Conservation (phyloP, 805 yeast species). For the Candida maris region DNA sequence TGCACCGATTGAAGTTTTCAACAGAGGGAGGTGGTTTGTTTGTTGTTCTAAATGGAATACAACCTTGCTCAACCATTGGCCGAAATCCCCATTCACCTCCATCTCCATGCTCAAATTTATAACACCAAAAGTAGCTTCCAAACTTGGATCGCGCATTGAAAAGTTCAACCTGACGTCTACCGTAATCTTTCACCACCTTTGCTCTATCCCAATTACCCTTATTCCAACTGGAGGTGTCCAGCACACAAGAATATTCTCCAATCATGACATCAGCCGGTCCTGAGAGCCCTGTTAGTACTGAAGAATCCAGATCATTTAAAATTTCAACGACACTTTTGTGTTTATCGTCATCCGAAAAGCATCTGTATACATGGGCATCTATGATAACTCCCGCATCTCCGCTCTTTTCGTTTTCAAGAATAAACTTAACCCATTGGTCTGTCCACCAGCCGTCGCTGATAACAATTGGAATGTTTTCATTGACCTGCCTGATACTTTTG, state of each 20-base stretch:
- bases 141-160: slow-evolving; percentile 53
- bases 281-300: slow-evolving; percentile 47
- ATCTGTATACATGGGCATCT: slow-evolving; percentile 84
- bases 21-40: slow-evolving; percentile 35
- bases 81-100: slow-evolving; percentile 97
- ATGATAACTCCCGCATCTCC: slow-evolving; percentile 60
- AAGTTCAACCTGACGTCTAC: slow-evolving; percentile 47
- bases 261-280: slow-evolving; percentile 59
- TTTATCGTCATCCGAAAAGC: slow-evolving; percentile 76
- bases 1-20: slow-evolving; percentile 37
- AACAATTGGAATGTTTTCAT: slow-evolving; percentile 60
- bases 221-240: slow-evolving; percentile 75
- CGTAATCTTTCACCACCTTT: slow-evolving; percentile 57
- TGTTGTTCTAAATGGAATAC: slow-evolving; percentile 37
- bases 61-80: slow-evolving; percentile 67
- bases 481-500: slow-evolving; percentile 52
- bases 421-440: slow-evolving; percentile 69
- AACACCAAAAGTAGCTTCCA: slow-evolving; percentile 91
- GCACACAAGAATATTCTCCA: slow-evolving; percentile 89
- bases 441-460: slow-evolving; percentile 97
- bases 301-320: slow-evolving; percentile 49
- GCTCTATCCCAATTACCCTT: slow-evolving; percentile 44
- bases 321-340: slow-evolving; percentile 61
- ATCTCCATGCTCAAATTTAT: slow-evolving; percentile 77
- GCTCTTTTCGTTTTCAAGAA: slow-evolving; percentile 40